These are phyloP conservation scores for Podila epigama DNA, from an alignment of 192 early-diverging fungal genomes.

Conservation along the genomic window DNA sequence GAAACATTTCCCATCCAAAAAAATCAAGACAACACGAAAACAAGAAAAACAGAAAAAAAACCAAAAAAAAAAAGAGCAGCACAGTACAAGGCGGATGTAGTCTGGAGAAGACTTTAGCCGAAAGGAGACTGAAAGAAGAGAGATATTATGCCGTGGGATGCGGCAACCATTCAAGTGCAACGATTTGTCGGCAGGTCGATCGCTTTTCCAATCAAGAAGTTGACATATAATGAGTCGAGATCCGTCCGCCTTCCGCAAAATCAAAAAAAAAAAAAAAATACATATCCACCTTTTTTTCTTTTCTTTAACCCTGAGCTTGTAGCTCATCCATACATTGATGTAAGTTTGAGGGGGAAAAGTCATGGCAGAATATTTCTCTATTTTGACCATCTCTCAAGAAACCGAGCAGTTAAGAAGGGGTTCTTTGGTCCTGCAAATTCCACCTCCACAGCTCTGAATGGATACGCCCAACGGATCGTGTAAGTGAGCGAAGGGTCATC, in stretches of 20 bases:
- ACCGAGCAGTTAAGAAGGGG: constrained; percentile 56
- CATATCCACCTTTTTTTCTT: background rate
- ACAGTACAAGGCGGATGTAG: too few relatives aligned
- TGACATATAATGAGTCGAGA: too few relatives aligned
- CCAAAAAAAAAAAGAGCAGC: background rate
- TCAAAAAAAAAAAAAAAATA: constrained; percentile 1
- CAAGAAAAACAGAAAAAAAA: background rate
- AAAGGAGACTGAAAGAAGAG: too few relatives aligned
- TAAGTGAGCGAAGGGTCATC: constrained; percentile 58
- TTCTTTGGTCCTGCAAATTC: constrained; percentile 14
- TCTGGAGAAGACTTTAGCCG: too few relatives aligned
- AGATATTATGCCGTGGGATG: too few relatives aligned
- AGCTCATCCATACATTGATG: background rate
- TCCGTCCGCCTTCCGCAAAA: too few relatives aligned
- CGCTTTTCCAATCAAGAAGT: too few relatives aligned
- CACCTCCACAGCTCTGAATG: constrained; percentile 54
- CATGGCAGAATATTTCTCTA: background rate
- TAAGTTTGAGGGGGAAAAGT: background rate
- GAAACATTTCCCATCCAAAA: background rate
- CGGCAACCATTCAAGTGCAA: too few relatives aligned
- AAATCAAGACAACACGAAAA: background rate
- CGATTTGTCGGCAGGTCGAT: too few relatives aligned
- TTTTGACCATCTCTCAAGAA: constrained; percentile 31
- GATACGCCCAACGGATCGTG: constrained; percentile 50
- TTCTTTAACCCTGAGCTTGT: background rate